These are phyloP conservation scores for Berkeleyomyces basicola DNA, from an alignment of 2,329 filamentous ascomycete species.

Conservation along the genomic window DNA sequence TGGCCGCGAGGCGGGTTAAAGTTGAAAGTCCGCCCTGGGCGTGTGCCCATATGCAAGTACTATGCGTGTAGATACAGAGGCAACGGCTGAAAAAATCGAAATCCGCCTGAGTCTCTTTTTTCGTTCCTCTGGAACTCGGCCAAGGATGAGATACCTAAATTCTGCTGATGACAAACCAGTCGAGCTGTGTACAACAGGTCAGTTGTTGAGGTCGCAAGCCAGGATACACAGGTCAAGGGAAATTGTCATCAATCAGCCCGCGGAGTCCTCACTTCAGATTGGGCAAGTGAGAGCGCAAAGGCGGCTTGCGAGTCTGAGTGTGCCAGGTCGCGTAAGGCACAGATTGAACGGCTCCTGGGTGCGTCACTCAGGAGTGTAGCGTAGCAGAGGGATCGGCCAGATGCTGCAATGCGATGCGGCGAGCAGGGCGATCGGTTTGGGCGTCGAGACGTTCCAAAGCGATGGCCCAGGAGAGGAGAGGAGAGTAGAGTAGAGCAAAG, in stretches of 20 bases:
- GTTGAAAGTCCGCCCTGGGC: neutral
- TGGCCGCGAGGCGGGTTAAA: neutral
- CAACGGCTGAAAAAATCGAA: no score
- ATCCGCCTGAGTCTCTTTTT: no score
- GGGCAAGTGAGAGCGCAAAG: conserved; percentile 9
- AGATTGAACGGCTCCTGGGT: neutral
- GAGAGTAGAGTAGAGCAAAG: neutral
- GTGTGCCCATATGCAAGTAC: neutral
- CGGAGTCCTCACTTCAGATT: neutral
- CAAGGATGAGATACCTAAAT: no score
- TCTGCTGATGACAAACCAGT: neutral
- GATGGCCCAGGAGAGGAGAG: no score
- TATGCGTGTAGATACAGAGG: no score
- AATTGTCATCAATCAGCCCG: neutral
- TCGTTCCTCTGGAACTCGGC: no score
- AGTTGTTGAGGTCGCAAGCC: neutral
- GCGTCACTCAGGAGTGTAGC: neutral
- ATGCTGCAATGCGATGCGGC: neutral
- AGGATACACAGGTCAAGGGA: neutral
- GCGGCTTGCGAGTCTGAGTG: neutral
- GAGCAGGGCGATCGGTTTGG: neutral
- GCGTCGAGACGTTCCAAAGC: neutral
- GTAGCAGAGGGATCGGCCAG: neutral
- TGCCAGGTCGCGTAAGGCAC: neutral
- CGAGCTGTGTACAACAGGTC: neutral